These are phyloP conservation scores for Ascocoryne sarcoides DNA, from an alignment of 2,329 filamentous ascomycete species.

Conservation along the genomic window DNA sequence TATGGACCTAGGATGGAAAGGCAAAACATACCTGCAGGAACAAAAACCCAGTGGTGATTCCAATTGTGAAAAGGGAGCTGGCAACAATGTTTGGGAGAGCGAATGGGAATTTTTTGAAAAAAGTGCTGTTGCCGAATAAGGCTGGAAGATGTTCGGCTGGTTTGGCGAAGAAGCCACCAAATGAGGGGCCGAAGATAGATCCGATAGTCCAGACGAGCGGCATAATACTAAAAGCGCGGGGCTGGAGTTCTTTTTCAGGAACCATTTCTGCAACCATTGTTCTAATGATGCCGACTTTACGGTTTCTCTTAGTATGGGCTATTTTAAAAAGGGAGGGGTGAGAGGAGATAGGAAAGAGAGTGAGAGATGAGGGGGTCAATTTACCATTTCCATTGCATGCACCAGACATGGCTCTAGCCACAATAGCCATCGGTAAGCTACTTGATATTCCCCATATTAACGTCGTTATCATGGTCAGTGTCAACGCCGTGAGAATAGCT, in stretches of 20 bases:
- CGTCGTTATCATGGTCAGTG: conserved; percentile 73
- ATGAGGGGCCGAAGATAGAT: conserved; percentile 76
- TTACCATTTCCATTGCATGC: conserved; percentile 75
- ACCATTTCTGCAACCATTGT: conserved; percentile 93
- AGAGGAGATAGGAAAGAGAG: too few relatives aligned
- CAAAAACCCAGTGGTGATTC: conserved; percentile 62
- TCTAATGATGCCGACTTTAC: conserved; percentile 72
- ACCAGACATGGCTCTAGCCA: conserved; percentile 69
- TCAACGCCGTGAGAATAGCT: conserved; percentile 63
- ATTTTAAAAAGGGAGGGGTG: not conserved
- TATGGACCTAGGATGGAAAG: not conserved
- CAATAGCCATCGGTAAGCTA: conserved; percentile 70
- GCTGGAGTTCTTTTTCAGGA: conserved; percentile 76
- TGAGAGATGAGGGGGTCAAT: too few relatives aligned
- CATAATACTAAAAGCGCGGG: conserved; percentile 87
- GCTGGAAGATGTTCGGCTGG: conserved; percentile 66
- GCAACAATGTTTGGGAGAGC: conserved; percentile 75
- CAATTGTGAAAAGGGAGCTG: conserved; percentile 67
- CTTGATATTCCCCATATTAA: conserved; percentile 78
- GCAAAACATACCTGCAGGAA: conserved; percentile 59
- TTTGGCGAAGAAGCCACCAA: conserved; percentile 79
- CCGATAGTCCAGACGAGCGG: conserved; percentile 84
- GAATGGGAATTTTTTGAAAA: conserved; percentile 74
- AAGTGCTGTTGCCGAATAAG: conserved; percentile 56
- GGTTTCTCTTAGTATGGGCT: conserved; percentile 14